Base-by-base conservation (phyloP, 768 basidiomycete genomes). In the Kwoniella botswanensis region DNA sequence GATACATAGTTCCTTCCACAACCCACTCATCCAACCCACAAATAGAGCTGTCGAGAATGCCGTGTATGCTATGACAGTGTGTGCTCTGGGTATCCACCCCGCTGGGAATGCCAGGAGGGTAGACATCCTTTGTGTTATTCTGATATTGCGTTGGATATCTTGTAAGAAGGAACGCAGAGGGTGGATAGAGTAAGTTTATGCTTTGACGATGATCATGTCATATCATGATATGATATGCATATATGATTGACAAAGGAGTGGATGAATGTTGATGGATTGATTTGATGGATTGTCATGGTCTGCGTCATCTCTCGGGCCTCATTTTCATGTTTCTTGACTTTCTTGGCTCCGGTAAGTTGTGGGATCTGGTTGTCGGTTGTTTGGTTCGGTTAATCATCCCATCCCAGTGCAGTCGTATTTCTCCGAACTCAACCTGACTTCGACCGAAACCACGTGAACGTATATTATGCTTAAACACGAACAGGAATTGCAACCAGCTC, bases 1-100 rank as follows among this genome's bases (percentile, higher is more conserved):
- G 85, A 91, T 92, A 46, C 93, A 92, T 35, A 96, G 89, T 79
- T 91, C 90, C 74, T 88, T 87, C 85, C 91, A 94, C 80, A 94
- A 91, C n/a, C 92, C 86, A 56, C 74, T 65, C 0, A 86, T 77
- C 73, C 87, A 88, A 0, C 89, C 93, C 42, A 93, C 75, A 24
- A 86, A 66, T 35, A 96, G 86, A 1, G 93, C 91, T 4, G 85
- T 79, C 26, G 83, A 41, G 79, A 94, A 94, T 0, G 93, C 92
- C 4, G 86, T 75, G 61, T 86, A 85, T 0, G 91, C 89, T 66
- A 93, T 86, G 60, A 84, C 81, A 0, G 92, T 92, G 74, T 94
- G 93, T 4, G 85, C 84, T 9, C 86, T 86, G 41, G 89, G 89
- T 67, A 94, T 77, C 71, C 83, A 78, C n/a, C 88, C 85, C 55